Base-by-base conservation (phyloP, 306 rosid genomes). In the Castanospermum australe region DNA sequence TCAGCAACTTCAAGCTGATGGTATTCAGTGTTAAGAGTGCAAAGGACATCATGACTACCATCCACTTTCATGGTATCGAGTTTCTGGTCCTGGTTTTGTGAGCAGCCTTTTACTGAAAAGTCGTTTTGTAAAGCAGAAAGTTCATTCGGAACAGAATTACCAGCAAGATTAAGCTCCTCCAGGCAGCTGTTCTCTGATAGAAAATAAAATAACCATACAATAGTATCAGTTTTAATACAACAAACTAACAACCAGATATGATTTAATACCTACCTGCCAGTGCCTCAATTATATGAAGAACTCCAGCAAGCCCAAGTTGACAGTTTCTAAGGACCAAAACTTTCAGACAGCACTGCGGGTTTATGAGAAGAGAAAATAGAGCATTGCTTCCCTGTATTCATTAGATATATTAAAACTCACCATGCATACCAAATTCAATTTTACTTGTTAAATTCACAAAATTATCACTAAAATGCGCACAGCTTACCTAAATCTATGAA, bases 111-210 rank as follows among this genome's bases (percentile, higher is more conserved):
- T 36, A 67, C 36, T 60, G 88, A 44, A 57, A 50, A 33, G 78
- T 79, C 87, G 45, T 20, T 38, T 76, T 68, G 88, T 76, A 82
- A 70, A 66, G 87, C 10, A 57, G 67, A 61, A 57, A 55, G 74
- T 77, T 79, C 88, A 60, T 38, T 82, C 28, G 66, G 57, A 79
- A 79, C 76, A 13, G 84, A 75, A 81, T 92, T 95, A 41, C 68
- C 87, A 48, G 96, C 91, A 67, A 95, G 94, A 81, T 81, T 83
- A 67, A 95, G 94, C 72, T 90, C 94, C 86, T 91, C 93, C 22
- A 95, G 87, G 86, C 73, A 61, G 70, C 65, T 61, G 75, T 92
- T 92, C 10, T 83, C 98, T 95, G 84, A 57, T 25, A 45, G 35
- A 67, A 54, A 76, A 70, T 38, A 70, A 35, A 44, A 28, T 78